Base-by-base conservation (phyloP, 208 protist species). In the Trypanosoma platydactyli region DNA sequence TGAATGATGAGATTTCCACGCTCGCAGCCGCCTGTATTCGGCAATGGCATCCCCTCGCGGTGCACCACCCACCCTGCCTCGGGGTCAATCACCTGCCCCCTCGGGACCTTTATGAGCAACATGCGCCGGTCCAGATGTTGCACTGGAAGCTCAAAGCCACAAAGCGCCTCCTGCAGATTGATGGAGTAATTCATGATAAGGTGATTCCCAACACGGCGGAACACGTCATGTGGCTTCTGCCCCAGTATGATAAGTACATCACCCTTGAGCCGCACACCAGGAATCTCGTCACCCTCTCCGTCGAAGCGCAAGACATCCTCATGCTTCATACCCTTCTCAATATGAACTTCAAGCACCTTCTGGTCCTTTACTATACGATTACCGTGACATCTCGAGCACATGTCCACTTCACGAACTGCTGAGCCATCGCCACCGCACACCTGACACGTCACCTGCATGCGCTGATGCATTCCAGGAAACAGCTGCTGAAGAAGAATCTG, bases 191-290 rank as follows among this genome's bases (percentile, higher is more conserved):
- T 71, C 69, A 98, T 94, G 59, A 97, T 38, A 0, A 99, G 84
- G 73, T 99, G 94, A n/a, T 86, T 65, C 33, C 92, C 97, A 3
- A 97, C 64, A 52, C 98, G 86, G 16, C 81, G 70, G 71, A 99
- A 99, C 13, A 87, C 29, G 24, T 78, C 49, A 75, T 99, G 98
- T 54, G 88, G 69, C 65, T 96, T 91, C 67, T 98, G 77, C 15
- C 86, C 64, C 0, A 99, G 61, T 6, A 99, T 83, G 57, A 99
- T 94, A 35, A 99, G 77, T 50, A 99, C 88, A 70, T 99, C 98
- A 18, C 98, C 98, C 45, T 97, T 82, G 7, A 91, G 66, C 0
- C 77, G 71, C 46, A 96, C 71, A 38, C 84, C 89, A 1, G 90
- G 91, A 46, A 80, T 65, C 67, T 98, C 89, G 49, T 99, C 93